Conservation (phyloP, 129 eudicot genomes). For the Pseudognaphalium luteoalbum region DNA sequence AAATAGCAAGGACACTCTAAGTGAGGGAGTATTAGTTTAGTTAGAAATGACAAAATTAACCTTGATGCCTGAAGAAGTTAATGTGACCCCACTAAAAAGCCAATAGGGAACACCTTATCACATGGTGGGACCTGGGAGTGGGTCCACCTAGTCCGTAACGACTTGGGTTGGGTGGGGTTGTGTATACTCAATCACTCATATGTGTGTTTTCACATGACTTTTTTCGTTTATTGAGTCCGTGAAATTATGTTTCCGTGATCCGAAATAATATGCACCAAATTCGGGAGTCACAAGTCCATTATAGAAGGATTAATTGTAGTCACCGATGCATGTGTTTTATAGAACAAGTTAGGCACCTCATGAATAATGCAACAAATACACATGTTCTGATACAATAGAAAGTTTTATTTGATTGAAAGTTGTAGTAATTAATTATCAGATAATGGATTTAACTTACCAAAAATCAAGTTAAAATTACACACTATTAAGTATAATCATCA, state of each 20-base stretch:
- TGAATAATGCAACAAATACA: neutral
- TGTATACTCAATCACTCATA: neutral
- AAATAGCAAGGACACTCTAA: too few species aligned
- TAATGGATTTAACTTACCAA: too few species aligned
- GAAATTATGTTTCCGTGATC: conserved; percentile 31
- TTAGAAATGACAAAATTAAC: conserved; percentile 26
- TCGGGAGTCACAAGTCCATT: neutral
- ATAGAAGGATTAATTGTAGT: neutral
- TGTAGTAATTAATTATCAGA: too few species aligned
- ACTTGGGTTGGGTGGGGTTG: neutral
- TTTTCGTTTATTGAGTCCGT: conserved; percentile 25
- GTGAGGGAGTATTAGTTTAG: too few species aligned
- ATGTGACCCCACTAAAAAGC: conserved; percentile 31
- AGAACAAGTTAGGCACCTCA: neutral
- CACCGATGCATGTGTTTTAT: conserved; percentile 7
- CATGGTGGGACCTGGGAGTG: conserved; percentile 30
- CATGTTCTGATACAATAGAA: neutral
- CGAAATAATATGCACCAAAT: conserved; percentile 24
- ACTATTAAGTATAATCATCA: too few species aligned
- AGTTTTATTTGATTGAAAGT: too few species aligned
- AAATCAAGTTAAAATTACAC: neutral
- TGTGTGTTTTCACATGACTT: conserved; percentile 40
- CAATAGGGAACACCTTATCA: conserved; percentile 30
- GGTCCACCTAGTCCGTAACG: conserved; percentile 2
- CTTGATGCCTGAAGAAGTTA: conserved; percentile 32